Evolutionary conservation across 2,329 filamentous ascomycete genomes (phyloP).

Genomic region (Coniochaeta sp.): DNA sequence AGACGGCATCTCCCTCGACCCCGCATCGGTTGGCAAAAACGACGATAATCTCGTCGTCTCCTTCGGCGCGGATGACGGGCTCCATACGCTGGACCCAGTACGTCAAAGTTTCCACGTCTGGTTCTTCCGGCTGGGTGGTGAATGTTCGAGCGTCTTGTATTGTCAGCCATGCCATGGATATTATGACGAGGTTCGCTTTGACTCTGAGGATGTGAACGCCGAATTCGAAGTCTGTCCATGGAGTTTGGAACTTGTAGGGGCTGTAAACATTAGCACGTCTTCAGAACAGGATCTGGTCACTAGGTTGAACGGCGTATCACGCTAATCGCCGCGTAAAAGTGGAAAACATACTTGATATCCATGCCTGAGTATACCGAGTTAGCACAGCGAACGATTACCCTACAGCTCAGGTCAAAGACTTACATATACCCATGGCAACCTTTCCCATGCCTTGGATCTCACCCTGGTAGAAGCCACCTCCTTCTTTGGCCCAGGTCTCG

Average conservation of each 20-base stretch:
- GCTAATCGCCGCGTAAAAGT: conserved; percentile 16
- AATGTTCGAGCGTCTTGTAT: conserved; percentile 39
- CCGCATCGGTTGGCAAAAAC: conserved; percentile 67
- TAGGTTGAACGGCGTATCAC: too few species aligned
- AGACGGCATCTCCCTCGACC: conserved; percentile 56
- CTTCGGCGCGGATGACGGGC: conserved; percentile 49
- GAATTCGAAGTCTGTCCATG: conserved; percentile 43
- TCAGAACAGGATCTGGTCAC: too few species aligned
- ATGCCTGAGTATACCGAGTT: conserved; percentile 28
- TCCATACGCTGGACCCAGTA: conserved; percentile 72
- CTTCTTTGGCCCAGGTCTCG: conserved; percentile 55
- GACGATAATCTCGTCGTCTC: conserved; percentile 54
- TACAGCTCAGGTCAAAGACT: not conserved
- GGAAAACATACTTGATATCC: conserved; percentile 52
- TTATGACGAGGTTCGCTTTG: conserved; percentile 54
- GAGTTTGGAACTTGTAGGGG: conserved; percentile 43
- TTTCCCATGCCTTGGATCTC: conserved; percentile 40
- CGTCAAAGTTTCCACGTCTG: conserved; percentile 65
- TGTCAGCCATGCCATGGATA: conserved; percentile 76
- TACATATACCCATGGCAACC: conserved; percentile 49
- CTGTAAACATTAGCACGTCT: too few species aligned
- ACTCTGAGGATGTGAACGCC: conserved; percentile 50
- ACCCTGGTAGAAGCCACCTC: conserved; percentile 42
- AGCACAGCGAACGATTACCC: not conserved
- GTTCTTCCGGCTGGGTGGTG: conserved; percentile 43